Conservation (phyloP, 352 stramenopile species). For the Phytophthora uliginosa region DNA sequence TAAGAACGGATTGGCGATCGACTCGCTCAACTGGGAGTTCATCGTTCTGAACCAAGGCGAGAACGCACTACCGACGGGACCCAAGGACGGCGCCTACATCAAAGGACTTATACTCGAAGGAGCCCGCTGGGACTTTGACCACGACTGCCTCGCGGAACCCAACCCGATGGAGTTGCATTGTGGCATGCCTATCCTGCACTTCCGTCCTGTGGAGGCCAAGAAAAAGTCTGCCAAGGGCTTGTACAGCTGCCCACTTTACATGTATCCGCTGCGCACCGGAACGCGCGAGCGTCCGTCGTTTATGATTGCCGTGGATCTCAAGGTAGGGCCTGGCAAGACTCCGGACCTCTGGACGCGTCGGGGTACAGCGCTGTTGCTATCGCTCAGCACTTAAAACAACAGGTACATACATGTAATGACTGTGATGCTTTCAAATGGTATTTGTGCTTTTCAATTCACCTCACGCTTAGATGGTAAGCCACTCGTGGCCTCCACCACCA, state of each 20-base stretch:
- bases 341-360: conserved; percentile 95
- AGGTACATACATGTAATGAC: conserved; percentile 10
- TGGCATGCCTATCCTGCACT: conserved; percentile 95
- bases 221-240: conserved; percentile 94
- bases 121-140: conserved; percentile 93
- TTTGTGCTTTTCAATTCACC: conserved; percentile 4
- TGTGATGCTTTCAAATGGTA: conserved; percentile 15
- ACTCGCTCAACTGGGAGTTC: conserved; percentile 97
- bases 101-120: conserved; percentile 94
- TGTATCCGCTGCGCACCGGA: conserved; percentile 97
- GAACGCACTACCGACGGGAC: conserved; percentile 77
- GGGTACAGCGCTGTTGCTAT: conserved; percentile 94
- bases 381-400: conserved; percentile 74
- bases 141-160: conserved; percentile 91
- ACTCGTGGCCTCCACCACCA: conserved; percentile 48
- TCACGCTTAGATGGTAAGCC: conserved; percentile 55
- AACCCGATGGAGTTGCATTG: conserved; percentile 94
- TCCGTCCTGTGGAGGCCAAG: conserved; percentile 96
- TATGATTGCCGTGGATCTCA: conserved; percentile 95
- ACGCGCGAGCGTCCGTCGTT: conserved; percentile 96
- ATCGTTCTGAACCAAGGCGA: conserved; percentile 92
- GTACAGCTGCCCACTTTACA: conserved; percentile 96
- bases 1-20: conserved; percentile 96
- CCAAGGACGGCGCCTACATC: conserved; percentile 94
- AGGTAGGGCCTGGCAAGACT: conserved; percentile 85